These are phyloP conservation scores for Heimioporus sp. DNA, from an alignment of 768 basidiomycete species.

Conservation along the genomic window DNA sequence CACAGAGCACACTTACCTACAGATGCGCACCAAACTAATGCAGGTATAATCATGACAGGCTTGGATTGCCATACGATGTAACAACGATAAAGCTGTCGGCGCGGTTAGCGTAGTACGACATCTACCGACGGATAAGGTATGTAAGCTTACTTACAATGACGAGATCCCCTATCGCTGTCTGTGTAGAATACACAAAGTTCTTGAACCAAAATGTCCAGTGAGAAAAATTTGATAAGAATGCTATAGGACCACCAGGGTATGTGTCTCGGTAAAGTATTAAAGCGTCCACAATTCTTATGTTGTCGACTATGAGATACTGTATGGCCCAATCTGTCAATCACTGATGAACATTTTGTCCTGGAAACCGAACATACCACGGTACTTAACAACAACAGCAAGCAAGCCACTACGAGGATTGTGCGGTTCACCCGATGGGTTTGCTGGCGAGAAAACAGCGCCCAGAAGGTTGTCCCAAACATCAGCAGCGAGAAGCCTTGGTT, in stretches of 20 bases:
- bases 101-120: not conserved
- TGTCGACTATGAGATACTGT: constrained; percentile 27
- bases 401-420: constrained; percentile 21
- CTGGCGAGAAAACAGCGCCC: constrained; percentile 14
- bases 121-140: not conserved
- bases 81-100: constrained; percentile 24
- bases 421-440: constrained; percentile 12
- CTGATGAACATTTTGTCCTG: not conserved
- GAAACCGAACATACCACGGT: constrained; percentile 21
- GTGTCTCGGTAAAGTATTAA: constrained; percentile 23
- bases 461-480: constrained; percentile 34
- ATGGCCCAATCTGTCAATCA: not conserved
- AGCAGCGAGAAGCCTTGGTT: constrained; percentile 32
- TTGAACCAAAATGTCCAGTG: constrained; percentile 30
- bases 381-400: constrained; percentile 29
- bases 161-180: constrained; percentile 30
- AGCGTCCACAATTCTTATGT: constrained; percentile 25
- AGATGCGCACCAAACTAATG: constrained; percentile 27
- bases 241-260: constrained; percentile 3
- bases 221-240: constrained; percentile 25
- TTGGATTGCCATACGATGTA: constrained; percentile 34
- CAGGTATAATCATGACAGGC: constrained; percentile 25
- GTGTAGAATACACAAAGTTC: constrained; percentile 20
- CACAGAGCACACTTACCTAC: constrained; percentile 12
- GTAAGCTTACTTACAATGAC: constrained; percentile 21